Base-by-base conservation (phyloP, 2,329 filamentous ascomycete genomes). In the Neurospora crassa region DNA sequence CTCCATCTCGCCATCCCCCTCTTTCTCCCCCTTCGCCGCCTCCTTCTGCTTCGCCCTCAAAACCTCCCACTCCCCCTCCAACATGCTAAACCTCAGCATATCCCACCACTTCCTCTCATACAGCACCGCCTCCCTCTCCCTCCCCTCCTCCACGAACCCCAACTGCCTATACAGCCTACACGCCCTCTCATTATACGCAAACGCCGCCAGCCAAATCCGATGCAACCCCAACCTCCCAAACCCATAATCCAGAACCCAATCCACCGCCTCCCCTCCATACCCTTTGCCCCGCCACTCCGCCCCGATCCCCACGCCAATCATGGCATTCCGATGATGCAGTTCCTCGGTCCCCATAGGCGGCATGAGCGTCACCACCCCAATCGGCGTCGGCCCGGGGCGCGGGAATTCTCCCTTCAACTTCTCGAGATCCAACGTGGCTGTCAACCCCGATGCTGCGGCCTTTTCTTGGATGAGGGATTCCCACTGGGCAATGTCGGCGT, bases 281-380 rank as follows among this genome's bases (percentile, higher is more conserved):
- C 80, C 80, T 24, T 76, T 75, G 1, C 80, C 75, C 42, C 78
- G 79, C 68, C 80, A 74, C 6, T 68, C 70, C 37, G 71, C 72
- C 6, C 73, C 59, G 12, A 83, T 72, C 72, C 78, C 75, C 68
- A 83, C 78, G 43, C 78, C 76, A 68, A 82, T 74, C 53, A 81
- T 78, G 14, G 81, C 80, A 72, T 77, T 77, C 16, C 84, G 80
- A 73, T 86, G 83, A 71, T 84, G 83, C 3, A 4, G 1, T 1
- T 53, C 67, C 34, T 70, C 72, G 1, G 34, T 68, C 2, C 53
- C 24, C 67, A 34, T 67, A 2, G 70, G 53, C 7, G 53, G 59
- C 11, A 14, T 8, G n/a, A 76, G 10, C 5, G 14, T 18, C 1
- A 75, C 16, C 10, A 73, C 41, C 18, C 75, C 75, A n/a, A 76